phyloP scores from a whole-genome alignment of 441 rosid genomes.

The Mallotus repandus region DNA sequence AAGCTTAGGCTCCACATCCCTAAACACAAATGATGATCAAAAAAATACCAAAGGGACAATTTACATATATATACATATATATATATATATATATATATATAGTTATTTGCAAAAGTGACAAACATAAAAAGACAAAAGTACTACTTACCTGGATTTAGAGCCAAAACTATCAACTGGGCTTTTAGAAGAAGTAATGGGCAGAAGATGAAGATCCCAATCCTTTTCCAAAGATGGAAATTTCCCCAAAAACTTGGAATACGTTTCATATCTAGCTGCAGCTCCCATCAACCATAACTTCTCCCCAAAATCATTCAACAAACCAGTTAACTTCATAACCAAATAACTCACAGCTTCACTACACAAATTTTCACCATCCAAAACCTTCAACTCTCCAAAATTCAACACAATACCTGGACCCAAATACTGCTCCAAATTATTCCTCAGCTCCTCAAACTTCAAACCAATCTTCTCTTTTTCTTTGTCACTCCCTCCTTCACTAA shows the following conservation, averaged over 20 bases:
- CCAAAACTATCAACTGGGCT: conserved; percentile 38
- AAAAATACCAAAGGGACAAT: too few relatives aligned
- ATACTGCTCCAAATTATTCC: conserved; percentile 27
- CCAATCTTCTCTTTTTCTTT: conserved; percentile 22
- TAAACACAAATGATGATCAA: too few relatives aligned
- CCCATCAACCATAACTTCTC: conserved; percentile 65
- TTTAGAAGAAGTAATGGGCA: conserved; percentile 60
- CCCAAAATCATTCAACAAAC: conserved; percentile 39
- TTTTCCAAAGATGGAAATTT: conserved; percentile 55
- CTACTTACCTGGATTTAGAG: conserved; percentile 60
- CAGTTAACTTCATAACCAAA: conserved; percentile 47
- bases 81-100: too few relatives aligned
- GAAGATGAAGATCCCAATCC: conserved; percentile 76
- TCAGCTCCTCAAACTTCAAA: conserved; percentile 41
- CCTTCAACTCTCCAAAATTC: conserved; percentile 63
- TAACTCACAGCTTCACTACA: conserved; percentile 27
- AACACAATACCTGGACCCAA: conserved; percentile 43
- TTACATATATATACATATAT: too few relatives aligned
- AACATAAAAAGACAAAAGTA: not conserved
- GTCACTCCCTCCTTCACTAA: conserved; percentile 28
- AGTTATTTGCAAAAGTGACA: not conserved
- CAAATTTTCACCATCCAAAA: conserved; percentile 31
- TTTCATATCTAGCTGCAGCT: conserved; percentile 54
- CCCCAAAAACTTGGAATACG: conserved; percentile 44
- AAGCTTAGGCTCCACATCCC: not conserved